Evolutionary conservation across 108 stramenopile genomes (phyloP), one percentile per base, ranked within the genome.

Genomic region (Cylindrotheca fusiformis): DNA sequence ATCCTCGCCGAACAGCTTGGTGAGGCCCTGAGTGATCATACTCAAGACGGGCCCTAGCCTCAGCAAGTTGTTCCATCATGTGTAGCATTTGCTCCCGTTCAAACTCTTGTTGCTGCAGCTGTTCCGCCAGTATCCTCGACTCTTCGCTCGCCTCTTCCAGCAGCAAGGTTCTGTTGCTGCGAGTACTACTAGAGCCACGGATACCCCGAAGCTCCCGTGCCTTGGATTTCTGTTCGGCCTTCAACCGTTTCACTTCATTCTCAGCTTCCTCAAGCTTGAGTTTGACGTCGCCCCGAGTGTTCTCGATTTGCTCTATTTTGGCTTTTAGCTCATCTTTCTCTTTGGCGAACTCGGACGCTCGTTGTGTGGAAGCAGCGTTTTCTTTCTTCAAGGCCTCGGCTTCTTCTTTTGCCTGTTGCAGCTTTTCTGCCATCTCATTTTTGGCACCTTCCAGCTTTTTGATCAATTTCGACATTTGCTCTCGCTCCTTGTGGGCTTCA

Each of bases 381-480:
- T 52, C 50, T 12, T 22, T 50, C 19, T 36, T 31, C 10, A 64
- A 29, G 24, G 26, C 63, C 20, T n/a, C 19, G 17, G 51, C 63
- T 24, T 52, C 50, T 12, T 64, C 19, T 32, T 53, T 21, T 17
- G 51, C 31, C n/a, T 50, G 17, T 12, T 52, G 12, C 18, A 64
- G 46, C 63, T 64, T 52, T 29, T 53, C 32, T 29, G 52, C 47
- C 32, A 64, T 50, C 4, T 14, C 23, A 22, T 52, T 24, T 12
- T 33, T 52, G 29, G 51, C 50, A n/a, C 33, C 20, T 64, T 52
- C 50, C 6, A 64, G 31, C 31, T 64, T 52, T 53, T 64, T 2
- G 19, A 64, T 64, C 29, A 64, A 36, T 21, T 64, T 64, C 2
- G 63, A 21, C 49, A 52, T 52, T 29, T 52, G 31, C 2, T 32